These are phyloP conservation scores for Parachlorella kessleri DNA, from an alignment of 139 green algal genomes.

Conservation along the genomic window DNA sequence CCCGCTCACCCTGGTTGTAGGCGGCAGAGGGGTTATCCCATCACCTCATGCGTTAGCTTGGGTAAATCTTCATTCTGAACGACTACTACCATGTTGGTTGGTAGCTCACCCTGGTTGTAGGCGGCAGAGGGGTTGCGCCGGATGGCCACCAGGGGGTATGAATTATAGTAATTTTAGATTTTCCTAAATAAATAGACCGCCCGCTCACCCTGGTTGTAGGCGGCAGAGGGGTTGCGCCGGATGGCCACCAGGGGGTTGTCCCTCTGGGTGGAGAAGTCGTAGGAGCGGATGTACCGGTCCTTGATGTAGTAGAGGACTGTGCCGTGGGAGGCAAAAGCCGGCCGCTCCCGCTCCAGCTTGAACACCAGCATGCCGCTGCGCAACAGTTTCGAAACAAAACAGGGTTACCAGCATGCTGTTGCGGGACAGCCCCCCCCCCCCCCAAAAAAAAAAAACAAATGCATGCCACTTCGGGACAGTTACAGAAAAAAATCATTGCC, in stretches of 20 bases:
- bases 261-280: slow-evolving; percentile 84
- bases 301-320: slow-evolving; percentile 97
- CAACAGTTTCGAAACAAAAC: neutral
- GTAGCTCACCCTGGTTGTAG: slow-evolving; percentile 50
- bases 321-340: slow-evolving; percentile 85
- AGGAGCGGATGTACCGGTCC: slow-evolving; percentile 95
- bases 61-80: too few relatives aligned
- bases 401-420: too few relatives aligned
- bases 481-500: neutral
- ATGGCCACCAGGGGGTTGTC: slow-evolving; percentile 95
- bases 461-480: slow-evolving; percentile 2
- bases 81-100: too few relatives aligned
- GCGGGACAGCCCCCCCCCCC: neutral
- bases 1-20: slow-evolving; percentile 50
- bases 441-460: neutral
- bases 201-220: slow-evolving; percentile 50
- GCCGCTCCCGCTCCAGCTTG: slow-evolving; percentile 98
- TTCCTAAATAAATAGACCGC: too few relatives aligned
- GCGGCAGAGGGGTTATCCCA: slow-evolving; percentile 37
- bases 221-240: slow-evolving; percentile 51
- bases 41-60: too few relatives aligned
- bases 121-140: slow-evolving; percentile 52
- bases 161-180: too few relatives aligned
- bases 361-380: slow-evolving; percentile 99
- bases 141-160: slow-evolving; percentile 91